Evolutionary conservation across 2,329 filamentous ascomycete genomes (phyloP).

Genomic region (Eutypa lata): DNA sequence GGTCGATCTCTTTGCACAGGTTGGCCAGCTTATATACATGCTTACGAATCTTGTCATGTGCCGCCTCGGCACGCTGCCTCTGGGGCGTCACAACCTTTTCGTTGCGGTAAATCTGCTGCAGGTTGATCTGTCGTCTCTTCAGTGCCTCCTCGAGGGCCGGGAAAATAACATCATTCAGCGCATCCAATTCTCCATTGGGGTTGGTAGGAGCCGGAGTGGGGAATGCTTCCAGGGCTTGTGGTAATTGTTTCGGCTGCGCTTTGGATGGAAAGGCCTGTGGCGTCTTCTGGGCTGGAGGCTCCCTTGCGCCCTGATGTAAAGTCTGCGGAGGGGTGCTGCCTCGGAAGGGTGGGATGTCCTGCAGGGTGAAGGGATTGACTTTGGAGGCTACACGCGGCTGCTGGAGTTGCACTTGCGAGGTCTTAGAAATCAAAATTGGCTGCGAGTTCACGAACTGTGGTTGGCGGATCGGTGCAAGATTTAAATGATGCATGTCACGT

Average conservation of each 20-base stretch:
- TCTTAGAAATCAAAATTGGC: conserved; percentile 20
- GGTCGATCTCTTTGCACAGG: conserved; percentile 86
- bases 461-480: conserved; percentile 37
- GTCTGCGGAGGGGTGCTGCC: conserved; percentile 32
- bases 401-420: conserved; percentile 33
- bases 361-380: conserved; percentile 42
- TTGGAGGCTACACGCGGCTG: conserved; percentile 37
- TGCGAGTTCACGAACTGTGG: conserved; percentile 16
- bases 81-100: conserved; percentile 53
- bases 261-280: conserved; percentile 54
- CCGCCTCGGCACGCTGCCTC: conserved; percentile 65
- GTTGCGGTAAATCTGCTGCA: conserved; percentile 50
- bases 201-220: conserved; percentile 56
- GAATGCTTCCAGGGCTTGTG: conserved; percentile 45
- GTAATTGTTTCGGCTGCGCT: conserved; percentile 48
- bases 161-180: conserved; percentile 85
- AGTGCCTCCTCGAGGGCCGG: conserved; percentile 90
- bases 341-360: conserved; percentile 55
- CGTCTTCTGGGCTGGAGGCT: conserved; percentile 17
- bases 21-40: conserved; percentile 80
- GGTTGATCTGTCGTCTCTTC: conserved; percentile 67
- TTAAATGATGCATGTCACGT: conserved; percentile 57
- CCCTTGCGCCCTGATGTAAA: conserved; percentile 12
- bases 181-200: conserved; percentile 71
- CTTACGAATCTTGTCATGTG: conserved; percentile 78